Evolutionary conservation across 441 rosid genomes (phyloP).

Genomic region (Hypseocharis bilobata): DNA sequence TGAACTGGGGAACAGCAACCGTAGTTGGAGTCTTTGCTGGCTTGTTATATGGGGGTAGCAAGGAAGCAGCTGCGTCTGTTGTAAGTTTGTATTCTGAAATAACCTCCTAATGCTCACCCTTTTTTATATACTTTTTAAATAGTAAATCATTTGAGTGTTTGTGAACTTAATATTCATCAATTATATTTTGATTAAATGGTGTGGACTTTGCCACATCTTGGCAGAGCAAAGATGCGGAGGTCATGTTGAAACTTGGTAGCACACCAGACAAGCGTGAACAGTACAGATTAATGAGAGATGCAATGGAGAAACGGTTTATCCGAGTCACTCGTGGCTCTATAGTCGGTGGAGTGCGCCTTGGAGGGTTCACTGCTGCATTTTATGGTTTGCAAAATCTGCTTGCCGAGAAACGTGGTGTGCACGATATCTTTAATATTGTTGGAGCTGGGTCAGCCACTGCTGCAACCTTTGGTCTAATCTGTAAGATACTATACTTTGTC

Average conservation of each 20-base stretch:
- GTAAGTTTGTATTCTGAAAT: conserved; percentile 33
- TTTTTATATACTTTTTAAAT: neutral
- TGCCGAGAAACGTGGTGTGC: conserved; percentile 67
- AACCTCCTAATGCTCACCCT: neutral
- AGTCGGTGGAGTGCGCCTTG: conserved; percentile 83
- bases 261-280: conserved; percentile 83
- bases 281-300: conserved; percentile 80
- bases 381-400: conserved; percentile 62
- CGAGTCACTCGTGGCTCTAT: conserved; percentile 84
- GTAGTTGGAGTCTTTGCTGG: conserved; percentile 76
- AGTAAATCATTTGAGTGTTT: neutral
- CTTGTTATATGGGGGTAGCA: conserved; percentile 81
- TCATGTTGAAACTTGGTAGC: conserved; percentile 90
- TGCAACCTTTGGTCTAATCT: conserved; percentile 68
- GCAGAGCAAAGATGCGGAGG: conserved; percentile 94
- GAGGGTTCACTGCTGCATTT: conserved; percentile 80
- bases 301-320: conserved; percentile 82
- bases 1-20: conserved; percentile 79
- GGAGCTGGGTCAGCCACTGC: conserved; percentile 97
- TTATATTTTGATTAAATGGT: neutral
- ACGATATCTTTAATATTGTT: conserved; percentile 67
- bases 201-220: conserved; percentile 8
- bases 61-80: conserved; percentile 85
- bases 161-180: neutral
- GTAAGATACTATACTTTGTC: conserved; percentile 32